Conservation (phyloP, 352 stramenopile species). For the Globisporangium barbulae region DNA sequence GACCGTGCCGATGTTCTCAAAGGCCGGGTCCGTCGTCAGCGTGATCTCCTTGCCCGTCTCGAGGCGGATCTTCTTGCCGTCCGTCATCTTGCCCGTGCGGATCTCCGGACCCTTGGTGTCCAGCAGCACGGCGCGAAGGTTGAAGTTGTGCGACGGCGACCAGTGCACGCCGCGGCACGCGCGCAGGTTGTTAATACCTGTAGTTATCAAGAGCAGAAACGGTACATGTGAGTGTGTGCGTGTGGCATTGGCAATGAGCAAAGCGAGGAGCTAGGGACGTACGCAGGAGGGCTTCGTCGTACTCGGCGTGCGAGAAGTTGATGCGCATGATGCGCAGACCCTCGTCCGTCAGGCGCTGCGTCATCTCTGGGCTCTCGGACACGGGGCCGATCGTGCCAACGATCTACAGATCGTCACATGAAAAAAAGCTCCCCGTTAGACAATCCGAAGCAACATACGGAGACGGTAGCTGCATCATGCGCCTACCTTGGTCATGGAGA, state of each 20-base stretch:
- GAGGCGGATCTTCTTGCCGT: conserved; percentile 84
- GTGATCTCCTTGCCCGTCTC: conserved; percentile 82
- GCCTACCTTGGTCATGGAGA: conserved; percentile 82
- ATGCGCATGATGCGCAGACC: conserved; percentile 92
- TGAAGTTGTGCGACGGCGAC: conserved; percentile 67
- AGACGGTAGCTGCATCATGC: not conserved
- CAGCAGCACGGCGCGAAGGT: conserved; percentile 89
- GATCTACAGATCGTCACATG: conserved; percentile 47
- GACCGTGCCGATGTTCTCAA: conserved; percentile 69
- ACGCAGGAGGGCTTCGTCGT: conserved; percentile 75
- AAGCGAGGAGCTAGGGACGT: conserved; percentile 3
- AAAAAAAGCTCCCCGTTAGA: not conserved
- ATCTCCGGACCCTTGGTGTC: conserved; percentile 96
- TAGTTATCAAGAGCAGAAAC: not conserved
- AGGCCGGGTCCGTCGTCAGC: conserved; percentile 84
- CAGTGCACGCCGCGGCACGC: conserved; percentile 83
- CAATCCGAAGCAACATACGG: not conserved
- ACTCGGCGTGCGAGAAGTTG: conserved; percentile 95
- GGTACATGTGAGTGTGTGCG: not conserved
- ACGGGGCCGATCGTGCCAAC: conserved; percentile 92
- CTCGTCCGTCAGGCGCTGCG: conserved; percentile 81
- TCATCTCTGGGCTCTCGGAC: conserved; percentile 70
- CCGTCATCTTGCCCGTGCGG: conserved; percentile 88
- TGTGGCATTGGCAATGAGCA: not conserved
- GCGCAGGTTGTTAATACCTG: conserved; percentile 64